Evolutionary conservation across 2,329 filamentous ascomycete genomes (phyloP), one percentile per base, ranked within the genome.

Genomic region (Ophiocordyceps robertsii): DNA sequence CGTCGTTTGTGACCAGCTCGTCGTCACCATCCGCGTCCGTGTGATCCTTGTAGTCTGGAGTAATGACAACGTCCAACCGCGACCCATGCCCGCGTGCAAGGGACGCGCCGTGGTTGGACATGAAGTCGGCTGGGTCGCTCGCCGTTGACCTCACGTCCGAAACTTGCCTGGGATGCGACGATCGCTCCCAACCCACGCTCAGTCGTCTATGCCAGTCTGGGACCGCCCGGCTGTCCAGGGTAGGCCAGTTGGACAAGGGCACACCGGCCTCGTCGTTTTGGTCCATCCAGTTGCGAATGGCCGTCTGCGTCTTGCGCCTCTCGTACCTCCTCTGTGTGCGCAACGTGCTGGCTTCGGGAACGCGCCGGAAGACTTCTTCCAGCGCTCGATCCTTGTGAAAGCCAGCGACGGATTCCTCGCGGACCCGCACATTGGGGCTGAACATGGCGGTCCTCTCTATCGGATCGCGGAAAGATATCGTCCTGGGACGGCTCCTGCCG

Each of bases 201-300:
- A 75, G 64, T 42, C 77, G 64, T 39, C 70, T 66, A 38, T 68
- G 67, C 66, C 64, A 76, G 43, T 64, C 67, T 43, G 59, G 68
- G 11, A 58, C 59, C 9, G 57, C 59, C 39, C 59, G 63, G 53
- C 64, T 65, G 43, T 72, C 68, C 48, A 69, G 60, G 37, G 62
- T 71, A 43, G 63, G 68, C 63, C 71, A 75, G 47, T 73, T 66
- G 5, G 64, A 60, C 17, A 67, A 59, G 2, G 65, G 66, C 46
- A 59, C 61, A 29, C 60, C 69, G 35, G 64, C 66, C 43, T 65
- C 77, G 16, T 77, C 73, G 44, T 78, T 70, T 48, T 74, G 73
- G 37, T 88, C 84, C 84, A 95, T 95, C 89, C 89, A 95, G 51
- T 84, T 81, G 27, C 83, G 80, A 41, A 95, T 88, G 0, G 86